A percentile compares a stretch with the other conserved stretches of the same genome.
Conservation (phyloP, 495 filamentous ascomycete genomes). For the Lasiosphaeria miniovina region DNA sequence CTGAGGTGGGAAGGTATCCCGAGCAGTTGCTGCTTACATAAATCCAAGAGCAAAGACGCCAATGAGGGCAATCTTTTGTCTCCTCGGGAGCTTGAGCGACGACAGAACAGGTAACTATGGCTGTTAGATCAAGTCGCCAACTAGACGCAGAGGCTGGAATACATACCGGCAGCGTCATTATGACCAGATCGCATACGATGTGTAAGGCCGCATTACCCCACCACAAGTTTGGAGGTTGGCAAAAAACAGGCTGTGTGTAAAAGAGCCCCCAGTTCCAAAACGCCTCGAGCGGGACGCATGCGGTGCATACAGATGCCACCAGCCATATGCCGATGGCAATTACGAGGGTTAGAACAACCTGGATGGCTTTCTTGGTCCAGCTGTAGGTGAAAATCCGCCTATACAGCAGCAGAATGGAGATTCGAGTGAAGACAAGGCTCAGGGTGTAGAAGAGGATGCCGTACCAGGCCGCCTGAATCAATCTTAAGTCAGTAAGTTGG, state of each 20-base stretch:
- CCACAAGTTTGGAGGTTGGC: conserved; percentile 27
- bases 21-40: conserved; percentile 16
- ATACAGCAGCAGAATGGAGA: conserved; percentile 30
- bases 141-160: neutral
- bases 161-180: conserved; percentile 29
- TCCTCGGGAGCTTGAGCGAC: conserved; percentile 23
- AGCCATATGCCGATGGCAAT: conserved; percentile 25
- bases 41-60: conserved; percentile 31
- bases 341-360: conserved; percentile 23
- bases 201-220: conserved; percentile 30
- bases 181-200: conserved; percentile 23
- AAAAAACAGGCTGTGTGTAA: conserved; percentile 21
- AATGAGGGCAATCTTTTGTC: conserved; percentile 28
- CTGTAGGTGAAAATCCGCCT: conserved; percentile 31
- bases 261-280: conserved; percentile 32
- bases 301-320: conserved; percentile 24
- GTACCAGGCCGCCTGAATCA: conserved; percentile 26
- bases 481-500: neutral
- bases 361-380: conserved; percentile 24
- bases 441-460: conserved; percentile 30
- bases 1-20: neutral
- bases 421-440: conserved; percentile 26
- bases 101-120: conserved; percentile 25
- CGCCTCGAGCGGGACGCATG: conserved; percentile 29
- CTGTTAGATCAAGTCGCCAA: neutral